Percentiles rank a stretch among this genome's conserved stretches.
Conservation (phyloP, 768 basidiomycete species). For the Russula sp. region DNA sequence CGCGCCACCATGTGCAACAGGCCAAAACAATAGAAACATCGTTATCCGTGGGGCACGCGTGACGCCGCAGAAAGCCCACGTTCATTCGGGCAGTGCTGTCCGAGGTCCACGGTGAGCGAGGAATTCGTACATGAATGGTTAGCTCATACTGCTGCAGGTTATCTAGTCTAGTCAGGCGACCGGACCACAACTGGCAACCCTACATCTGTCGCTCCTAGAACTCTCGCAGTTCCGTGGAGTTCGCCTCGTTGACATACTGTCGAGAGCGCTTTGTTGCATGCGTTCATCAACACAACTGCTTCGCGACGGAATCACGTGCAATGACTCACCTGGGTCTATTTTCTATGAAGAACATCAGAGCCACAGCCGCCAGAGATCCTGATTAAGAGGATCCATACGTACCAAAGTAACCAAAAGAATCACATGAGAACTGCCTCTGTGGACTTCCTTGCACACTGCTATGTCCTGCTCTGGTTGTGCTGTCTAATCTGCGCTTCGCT, state of each 20-base stretch:
- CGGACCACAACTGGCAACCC: background rate
- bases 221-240: background rate
- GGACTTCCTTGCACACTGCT: too few relatives aligned
- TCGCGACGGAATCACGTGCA: background rate
- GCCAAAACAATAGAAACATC: background rate
- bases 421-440: background rate
- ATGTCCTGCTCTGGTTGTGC: background rate
- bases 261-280: background rate
- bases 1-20: background rate
- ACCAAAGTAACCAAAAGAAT: constrained; percentile 1
- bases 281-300: background rate
- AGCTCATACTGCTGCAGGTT: background rate
- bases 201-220: background rate
- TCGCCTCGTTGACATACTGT: background rate
- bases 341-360: constrained; percentile 16
- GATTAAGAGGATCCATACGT: background rate
- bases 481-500: background rate
- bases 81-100: background rate
- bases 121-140: background rate
- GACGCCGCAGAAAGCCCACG: background rate
- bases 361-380: background rate
- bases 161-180: background rate
- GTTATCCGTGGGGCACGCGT: background rate
- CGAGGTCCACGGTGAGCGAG: background rate
- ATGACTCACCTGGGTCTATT: background rate